These are phyloP conservation scores for Verticillium klebahnii DNA, from an alignment of 2,329 filamentous ascomycete genomes.

Conservation along the genomic window DNA sequence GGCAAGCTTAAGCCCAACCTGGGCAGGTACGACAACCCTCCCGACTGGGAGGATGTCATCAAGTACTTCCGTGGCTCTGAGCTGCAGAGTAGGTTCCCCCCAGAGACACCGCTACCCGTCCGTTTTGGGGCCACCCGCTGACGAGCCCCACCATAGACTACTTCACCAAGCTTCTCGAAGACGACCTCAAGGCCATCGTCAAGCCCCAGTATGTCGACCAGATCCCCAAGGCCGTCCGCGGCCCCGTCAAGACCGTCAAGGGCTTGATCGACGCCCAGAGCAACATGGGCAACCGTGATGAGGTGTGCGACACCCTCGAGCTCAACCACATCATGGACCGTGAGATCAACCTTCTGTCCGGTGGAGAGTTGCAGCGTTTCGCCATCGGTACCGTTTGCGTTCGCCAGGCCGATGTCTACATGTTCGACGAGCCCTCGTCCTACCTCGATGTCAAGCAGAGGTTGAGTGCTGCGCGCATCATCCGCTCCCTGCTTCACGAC, in stretches of 20 bases:
- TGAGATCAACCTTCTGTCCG: conserved; percentile 85
- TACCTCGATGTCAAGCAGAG: conserved; percentile 99
- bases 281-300: conserved; percentile 73
- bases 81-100: conserved; percentile 72
- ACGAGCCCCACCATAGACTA: conserved; percentile 56
- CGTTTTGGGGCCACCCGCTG: neutral
- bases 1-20: conserved; percentile 98
- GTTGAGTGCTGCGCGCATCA: conserved; percentile 85
- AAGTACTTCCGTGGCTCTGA: conserved; percentile 98
- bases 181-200: conserved; percentile 94
- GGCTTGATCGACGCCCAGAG: conserved; percentile 71
- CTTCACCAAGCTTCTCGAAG: conserved; percentile 96
- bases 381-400: conserved; percentile 95
- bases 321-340: conserved; percentile 86
- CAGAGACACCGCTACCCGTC: neutral
- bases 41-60: conserved; percentile 98
- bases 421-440: conserved; percentile 99
- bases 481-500: conserved; percentile 81
- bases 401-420: conserved; percentile 95
- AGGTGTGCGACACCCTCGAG: conserved; percentile 81
- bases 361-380: conserved; percentile 97
- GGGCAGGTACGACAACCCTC: conserved; percentile 90
- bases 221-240: conserved; percentile 87
- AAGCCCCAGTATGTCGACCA: conserved; percentile 99
- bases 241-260: conserved; percentile 73